phyloP scores from a whole-genome alignment of 768 basidiomycete species.

The Amanita pallidorosea region DNA sequence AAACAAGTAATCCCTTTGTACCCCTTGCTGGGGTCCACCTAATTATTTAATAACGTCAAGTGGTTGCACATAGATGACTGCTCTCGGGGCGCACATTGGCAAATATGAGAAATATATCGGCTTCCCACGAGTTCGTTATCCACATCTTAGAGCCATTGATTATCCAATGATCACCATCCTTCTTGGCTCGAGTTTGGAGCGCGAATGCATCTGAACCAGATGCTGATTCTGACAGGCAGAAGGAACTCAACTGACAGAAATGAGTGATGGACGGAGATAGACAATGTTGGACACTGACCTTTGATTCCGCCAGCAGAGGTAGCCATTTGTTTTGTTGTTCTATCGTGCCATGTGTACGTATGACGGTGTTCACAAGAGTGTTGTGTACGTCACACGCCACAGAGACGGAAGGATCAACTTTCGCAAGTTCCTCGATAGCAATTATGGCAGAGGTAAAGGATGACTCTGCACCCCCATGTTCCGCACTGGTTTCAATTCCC shows the following conservation, averaged over 20 bases:
- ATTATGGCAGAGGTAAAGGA: conserved; percentile 95
- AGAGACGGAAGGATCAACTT: conserved; percentile 91
- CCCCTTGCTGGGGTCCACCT: conserved; percentile 83
- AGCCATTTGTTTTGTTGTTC: conserved; percentile 86
- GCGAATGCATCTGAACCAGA: conserved; percentile 98
- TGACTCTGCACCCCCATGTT: conserved; percentile 77
- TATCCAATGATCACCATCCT: conserved; percentile 77
- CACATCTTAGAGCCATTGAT: conserved; percentile 99
- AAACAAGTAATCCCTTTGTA: conserved; percentile 99
- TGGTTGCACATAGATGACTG: background rate
- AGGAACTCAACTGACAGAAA: conserved; percentile 71
- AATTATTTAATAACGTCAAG: background rate
- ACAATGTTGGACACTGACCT: conserved; percentile 31
- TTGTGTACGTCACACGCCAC: conserved; percentile 98
- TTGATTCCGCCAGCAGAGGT: conserved; percentile 67
- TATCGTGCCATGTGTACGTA: conserved; percentile 76
- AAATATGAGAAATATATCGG: conserved; percentile 88
- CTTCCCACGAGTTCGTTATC: conserved; percentile 94
- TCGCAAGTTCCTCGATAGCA: conserved; percentile 94
- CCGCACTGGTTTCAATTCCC: conserved; percentile 89
- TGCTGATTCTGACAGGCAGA: conserved; percentile 86
- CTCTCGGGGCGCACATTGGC: conserved; percentile 57
- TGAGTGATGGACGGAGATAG: background rate
- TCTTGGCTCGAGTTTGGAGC: conserved; percentile 83
- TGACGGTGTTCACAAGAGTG: conserved; percentile 91